Evolutionary conservation across 2,329 filamentous ascomycete genomes (phyloP), one percentile per base, ranked within the genome.

Genomic region (Claviceps sp.): DNA sequence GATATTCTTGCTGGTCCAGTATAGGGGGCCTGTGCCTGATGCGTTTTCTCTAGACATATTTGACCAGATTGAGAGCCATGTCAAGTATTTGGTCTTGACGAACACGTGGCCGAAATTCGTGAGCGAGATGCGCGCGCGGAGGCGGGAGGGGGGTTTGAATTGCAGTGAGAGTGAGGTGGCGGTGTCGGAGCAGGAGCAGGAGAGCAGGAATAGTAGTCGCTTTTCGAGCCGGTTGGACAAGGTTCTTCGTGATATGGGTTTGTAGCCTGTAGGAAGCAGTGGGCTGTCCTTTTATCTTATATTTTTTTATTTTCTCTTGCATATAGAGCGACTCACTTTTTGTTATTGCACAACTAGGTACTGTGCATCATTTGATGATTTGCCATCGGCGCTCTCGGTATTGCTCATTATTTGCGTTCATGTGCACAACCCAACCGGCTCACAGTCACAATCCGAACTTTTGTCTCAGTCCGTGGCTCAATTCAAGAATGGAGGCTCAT

Each of bases 91-190:
- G 8, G 80, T 85, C 2, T 66, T 83, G 55, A 82, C 79, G 13
- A 85, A 85, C 61, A 85, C 82, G 0, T 85, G 82, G 81, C 74
- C 75, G 34, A 77, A 76, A 60, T 80, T 75, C 57, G 69, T 77
- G 34, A 23, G 29, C 4, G 54, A 58, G 51, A 58, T 58, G 54
- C 55, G 53, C 42, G 45, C 43, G 8, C 48, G 47, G 39, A 49
- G 52, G 22, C 49, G 50, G 9, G 57, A 54, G 11, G 51, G 50
- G n/a, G 56, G 57, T 11, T 57, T 51, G 9, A 48, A 44, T n/a
- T 45, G 48, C 44, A n/a, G n/a, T n/a, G n/a, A n/a, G n/a, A 51
- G 45, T 26, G 39, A 29, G 3, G 6, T 34, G 4, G 49, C 52
- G 16, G n/a, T 20, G 1, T 23, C 34, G n/a, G n/a, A n/a, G n/a